A percentile compares a stretch with the other conserved stretches of the same genome.
phyloP scores from a whole-genome alignment of 371 early-diverging fungal genomes.

The Umbelopsis sp. region DNA sequence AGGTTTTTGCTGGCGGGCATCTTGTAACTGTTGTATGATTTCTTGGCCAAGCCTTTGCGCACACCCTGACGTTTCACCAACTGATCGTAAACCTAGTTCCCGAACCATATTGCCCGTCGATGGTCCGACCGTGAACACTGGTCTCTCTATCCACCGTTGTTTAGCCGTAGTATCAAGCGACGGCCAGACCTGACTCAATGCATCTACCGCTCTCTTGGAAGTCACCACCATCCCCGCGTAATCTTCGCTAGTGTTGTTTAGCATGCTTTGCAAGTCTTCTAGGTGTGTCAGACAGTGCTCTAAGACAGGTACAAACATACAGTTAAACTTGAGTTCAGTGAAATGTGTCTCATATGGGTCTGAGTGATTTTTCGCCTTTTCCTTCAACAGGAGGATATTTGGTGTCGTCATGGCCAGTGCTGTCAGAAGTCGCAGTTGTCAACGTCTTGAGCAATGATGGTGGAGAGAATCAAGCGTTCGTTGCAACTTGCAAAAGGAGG shows the following conservation, averaged over 20 bases:
- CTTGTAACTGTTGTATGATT: background rate
- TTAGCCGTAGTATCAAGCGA: background rate
- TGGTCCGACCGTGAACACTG: slow-evolving; percentile 6
- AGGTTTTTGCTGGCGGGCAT: background rate
- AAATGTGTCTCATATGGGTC: background rate
- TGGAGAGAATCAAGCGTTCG: background rate
- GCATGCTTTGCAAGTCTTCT: background rate
- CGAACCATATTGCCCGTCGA: background rate
- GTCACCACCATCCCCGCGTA: slow-evolving; percentile 4
- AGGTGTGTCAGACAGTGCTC: background rate
- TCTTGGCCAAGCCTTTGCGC: slow-evolving; percentile 6
- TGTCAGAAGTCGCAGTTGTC: background rate
- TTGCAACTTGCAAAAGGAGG: too few relatives aligned
- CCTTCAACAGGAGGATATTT: background rate
- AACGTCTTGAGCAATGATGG: background rate
- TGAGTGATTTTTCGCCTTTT: background rate
- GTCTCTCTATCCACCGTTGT: background rate
- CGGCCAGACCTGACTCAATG: background rate
- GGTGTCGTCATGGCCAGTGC: background rate
- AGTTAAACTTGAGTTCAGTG: background rate
- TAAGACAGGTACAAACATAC: background rate
- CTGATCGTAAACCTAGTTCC: background rate
- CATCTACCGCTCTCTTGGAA: slow-evolving; percentile 7
- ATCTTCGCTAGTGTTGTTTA: background rate
- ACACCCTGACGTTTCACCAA: background rate